phyloP scores from a whole-genome alignment of 225 moss, liverwort and hornwort genomes.

The Physcomitrellopsis africana region DNA sequence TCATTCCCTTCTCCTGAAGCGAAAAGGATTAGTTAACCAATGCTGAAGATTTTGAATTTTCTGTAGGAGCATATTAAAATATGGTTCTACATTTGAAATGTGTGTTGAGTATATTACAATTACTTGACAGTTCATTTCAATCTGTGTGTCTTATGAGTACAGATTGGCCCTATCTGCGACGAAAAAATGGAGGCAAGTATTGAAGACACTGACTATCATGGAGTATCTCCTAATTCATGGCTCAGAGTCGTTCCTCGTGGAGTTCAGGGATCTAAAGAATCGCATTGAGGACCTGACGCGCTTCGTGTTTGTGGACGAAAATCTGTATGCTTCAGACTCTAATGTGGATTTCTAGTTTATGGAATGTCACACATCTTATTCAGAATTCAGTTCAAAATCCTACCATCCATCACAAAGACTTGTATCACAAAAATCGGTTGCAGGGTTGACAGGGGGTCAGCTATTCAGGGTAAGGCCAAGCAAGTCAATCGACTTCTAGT shows the following conservation, averaged over 20 bases:
- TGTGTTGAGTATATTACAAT: neutral
- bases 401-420: too few relatives aligned
- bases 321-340: constrained; percentile 38
- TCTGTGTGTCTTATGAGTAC: constrained; percentile 23
- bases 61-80: neutral
- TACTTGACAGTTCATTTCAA: neutral
- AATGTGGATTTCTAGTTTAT: too few relatives aligned
- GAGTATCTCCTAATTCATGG: constrained; percentile 67
- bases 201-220: constrained; percentile 49
- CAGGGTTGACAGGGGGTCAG: constrained; percentile 47
- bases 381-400: too few relatives aligned
- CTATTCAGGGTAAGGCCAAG: constrained; percentile 42
- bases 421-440: neutral
- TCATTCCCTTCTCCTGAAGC: neutral
- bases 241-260: constrained; percentile 51
- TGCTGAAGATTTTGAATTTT: neutral
- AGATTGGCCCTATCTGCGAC: constrained; percentile 42
- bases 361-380: too few relatives aligned
- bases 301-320: constrained; percentile 48
- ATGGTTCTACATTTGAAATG: neutral
- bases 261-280: constrained; percentile 47
- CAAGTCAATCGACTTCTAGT: constrained; percentile 38
- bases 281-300: constrained; percentile 50
- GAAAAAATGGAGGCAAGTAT: constrained; percentile 58
- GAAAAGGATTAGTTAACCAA: neutral